Evolutionary conservation across 2,329 filamentous ascomycete genomes (phyloP), one percentile per base, ranked within the genome.

Genomic region (Fusarium transvaalense): DNA sequence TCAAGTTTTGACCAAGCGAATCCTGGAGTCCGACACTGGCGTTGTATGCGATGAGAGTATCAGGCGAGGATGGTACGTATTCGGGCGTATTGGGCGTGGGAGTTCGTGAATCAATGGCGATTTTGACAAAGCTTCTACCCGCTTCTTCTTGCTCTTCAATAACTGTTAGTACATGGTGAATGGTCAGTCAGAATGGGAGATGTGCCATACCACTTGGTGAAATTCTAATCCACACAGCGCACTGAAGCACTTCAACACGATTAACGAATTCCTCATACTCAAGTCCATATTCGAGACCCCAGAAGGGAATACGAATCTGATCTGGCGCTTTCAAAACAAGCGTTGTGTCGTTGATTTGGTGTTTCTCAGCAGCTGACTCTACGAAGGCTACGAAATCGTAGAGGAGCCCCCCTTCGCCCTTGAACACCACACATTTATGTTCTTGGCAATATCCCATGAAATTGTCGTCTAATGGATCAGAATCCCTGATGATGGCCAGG

Each of bases 161-260:
- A 9, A 6, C 4, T 25, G 41, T 64, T 9, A 54, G 61, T 10
- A 29, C 3, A 19, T 32, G 10, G 31, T 46, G 5, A 27, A 29
- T 25, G 31, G 6, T 21, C 14, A 17, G 7, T n/a, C 41, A 25
- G 8, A 21, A 29, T 17, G 4, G 17, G 13, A 10, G n/a, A 37
- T 56, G 54, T 55, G 63, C 61, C 47, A 56, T 58, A 73, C 71
- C 62, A 31, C 23, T 32, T 10, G 47, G 48, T 42, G 58, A 48
- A 23, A 46, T 56, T 34, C 47, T 56, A 47, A 71, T 58, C 70
- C 68, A 76, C 64, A 73, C 66, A 32, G 64, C 65, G 48, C 71
- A 75, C 47, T 76, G 70, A 21, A 76, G 61, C 13, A 75, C 47
- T 56, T 76, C 74, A 10, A 76, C 74, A 23, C 64, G 64, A 17